Conservation (phyloP, 257 asterid species). For the Solanum megistacrolobum region DNA sequence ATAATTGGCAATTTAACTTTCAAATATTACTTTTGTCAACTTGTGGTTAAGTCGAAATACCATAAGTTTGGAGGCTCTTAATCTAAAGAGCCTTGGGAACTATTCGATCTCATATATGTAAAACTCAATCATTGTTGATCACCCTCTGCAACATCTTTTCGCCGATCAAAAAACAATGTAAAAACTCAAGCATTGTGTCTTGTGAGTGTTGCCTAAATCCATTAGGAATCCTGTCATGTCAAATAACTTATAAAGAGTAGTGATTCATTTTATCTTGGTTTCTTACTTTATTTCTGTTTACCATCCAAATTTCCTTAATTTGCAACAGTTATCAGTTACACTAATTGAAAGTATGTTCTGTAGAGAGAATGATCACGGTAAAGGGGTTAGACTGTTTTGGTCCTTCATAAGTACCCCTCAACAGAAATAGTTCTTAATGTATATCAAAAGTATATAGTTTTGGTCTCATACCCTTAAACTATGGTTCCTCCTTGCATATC, state of each 20-base stretch:
- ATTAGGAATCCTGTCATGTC: neutral
- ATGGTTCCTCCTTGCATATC: neutral
- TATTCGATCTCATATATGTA: neutral
- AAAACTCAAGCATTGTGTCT: neutral
- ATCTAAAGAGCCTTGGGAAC: neutral
- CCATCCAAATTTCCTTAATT: neutral
- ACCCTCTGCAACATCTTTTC: neutral
- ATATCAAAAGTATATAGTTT: neutral
- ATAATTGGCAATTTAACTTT: no score
- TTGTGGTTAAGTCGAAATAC: neutral
- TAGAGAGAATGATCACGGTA: neutral
- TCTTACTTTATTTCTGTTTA: neutral
- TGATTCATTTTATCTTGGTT: neutral
- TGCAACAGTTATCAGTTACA: neutral
- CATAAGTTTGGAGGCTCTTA: neutral
- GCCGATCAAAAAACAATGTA: neutral
- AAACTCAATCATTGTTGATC: neutral
- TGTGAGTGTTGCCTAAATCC: neutral
- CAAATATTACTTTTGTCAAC: neutral
- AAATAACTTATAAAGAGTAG: neutral
- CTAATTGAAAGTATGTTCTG: neutral
- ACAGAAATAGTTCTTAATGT: neutral
- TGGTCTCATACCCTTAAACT: neutral
- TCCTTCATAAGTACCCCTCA: neutral
- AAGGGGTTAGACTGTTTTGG: neutral